Conservation (phyloP, 305 asterid species). For the Solanum hybrid region DNA sequence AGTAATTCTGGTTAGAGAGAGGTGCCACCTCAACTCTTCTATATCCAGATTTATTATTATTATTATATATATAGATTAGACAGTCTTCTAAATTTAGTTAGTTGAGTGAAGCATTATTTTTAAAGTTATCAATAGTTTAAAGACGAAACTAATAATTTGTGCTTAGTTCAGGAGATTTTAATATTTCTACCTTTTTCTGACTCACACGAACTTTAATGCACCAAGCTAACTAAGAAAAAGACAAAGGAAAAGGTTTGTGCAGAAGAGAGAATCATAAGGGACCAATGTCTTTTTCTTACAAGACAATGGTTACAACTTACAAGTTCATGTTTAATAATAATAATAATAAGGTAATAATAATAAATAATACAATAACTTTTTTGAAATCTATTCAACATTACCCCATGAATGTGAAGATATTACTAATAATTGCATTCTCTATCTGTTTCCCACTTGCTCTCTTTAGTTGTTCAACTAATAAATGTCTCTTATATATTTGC, state of each 20-base stretch:
- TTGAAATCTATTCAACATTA: neutral
- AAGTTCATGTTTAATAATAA: neutral
- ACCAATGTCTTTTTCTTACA: neutral
- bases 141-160: rapidly evolving
- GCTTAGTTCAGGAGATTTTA: too few species aligned
- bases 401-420: neutral
- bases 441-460: conserved; percentile 7
- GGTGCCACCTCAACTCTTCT: too few species aligned
- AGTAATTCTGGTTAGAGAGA: too few species aligned
- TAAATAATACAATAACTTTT: neutral
- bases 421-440: conserved; percentile 1
- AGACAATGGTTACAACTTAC: neutral
- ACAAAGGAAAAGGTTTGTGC: neutral
- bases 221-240: neutral
- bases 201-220: too few species aligned
- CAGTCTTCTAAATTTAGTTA: too few species aligned
- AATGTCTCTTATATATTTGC: neutral
- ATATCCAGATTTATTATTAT: too few species aligned
- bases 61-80: too few species aligned
- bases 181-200: too few species aligned
- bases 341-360: neutral
- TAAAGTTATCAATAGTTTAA: too few species aligned
- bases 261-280: neutral
- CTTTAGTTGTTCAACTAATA: conserved; percentile 1
- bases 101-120: too few species aligned